Evolutionary conservation across 2,329 filamentous ascomycete genomes (phyloP).

Genomic region (Blastomyces gilchristii): DNA sequence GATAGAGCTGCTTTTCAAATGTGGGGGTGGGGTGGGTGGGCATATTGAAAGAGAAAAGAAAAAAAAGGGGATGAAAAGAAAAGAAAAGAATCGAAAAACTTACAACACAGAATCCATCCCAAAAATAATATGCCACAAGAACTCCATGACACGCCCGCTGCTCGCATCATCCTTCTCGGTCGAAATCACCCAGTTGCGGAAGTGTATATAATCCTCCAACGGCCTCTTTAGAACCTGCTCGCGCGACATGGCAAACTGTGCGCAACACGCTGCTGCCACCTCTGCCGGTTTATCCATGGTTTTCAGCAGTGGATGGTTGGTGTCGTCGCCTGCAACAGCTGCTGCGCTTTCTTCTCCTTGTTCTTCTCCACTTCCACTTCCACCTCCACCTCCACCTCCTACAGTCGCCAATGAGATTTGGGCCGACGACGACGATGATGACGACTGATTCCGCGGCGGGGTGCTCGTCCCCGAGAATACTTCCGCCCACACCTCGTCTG

Average conservation of each 20-base stretch:
- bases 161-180: constrained; percentile 43
- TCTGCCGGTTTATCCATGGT: constrained; percentile 25
- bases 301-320: neutral
- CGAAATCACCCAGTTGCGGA: constrained; percentile 46
- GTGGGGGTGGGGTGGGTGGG: too few relatives aligned
- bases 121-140: constrained; percentile 49
- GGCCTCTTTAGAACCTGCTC: constrained; percentile 40
- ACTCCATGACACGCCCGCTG: constrained; percentile 49
- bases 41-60: neutral
- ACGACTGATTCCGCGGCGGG: constrained; percentile 6
- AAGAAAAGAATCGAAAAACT: constrained; percentile 5
- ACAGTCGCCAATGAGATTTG: constrained; percentile 13
- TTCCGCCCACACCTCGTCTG: constrained; percentile 21
- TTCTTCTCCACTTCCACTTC: too few relatives aligned
- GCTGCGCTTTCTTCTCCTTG: neutral
- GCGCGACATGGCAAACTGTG: constrained; percentile 50
- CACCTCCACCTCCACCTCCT: neutral
- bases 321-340: constrained; percentile 2
- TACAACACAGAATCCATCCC: constrained; percentile 23
- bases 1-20: neutral
- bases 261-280: constrained; percentile 47
- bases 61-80: neutral
- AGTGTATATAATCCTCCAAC: constrained; percentile 41
- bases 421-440: neutral
- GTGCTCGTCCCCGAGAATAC: constrained; percentile 24